phyloP scores from a whole-genome alignment of 2,329 filamentous ascomycete species.

The Pyrenochaeta sp. region DNA sequence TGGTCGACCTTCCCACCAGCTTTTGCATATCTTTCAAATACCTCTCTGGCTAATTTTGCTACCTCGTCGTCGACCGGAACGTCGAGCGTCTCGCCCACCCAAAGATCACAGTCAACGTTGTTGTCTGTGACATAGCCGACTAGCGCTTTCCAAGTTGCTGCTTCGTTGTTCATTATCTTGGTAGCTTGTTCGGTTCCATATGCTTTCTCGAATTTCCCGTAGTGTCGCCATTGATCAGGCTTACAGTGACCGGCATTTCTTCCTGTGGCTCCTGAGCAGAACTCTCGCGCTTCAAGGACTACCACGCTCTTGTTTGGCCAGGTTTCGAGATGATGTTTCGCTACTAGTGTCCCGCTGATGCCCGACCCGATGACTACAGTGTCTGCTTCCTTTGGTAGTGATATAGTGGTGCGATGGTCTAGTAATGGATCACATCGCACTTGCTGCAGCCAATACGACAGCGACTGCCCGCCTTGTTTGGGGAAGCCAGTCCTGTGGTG shows the following conservation, averaged over 20 bases:
- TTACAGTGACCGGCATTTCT: slow-evolving; percentile 41
- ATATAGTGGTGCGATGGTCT: slow-evolving; percentile 39
- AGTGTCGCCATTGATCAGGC: slow-evolving; percentile 38
- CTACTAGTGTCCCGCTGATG: slow-evolving; percentile 30
- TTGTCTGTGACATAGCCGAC: slow-evolving; percentile 29
- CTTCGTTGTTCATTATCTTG: slow-evolving; percentile 38
- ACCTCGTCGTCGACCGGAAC: slow-evolving; percentile 36
- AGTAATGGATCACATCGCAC: slow-evolving; percentile 36
- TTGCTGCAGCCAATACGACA: slow-evolving; percentile 40
- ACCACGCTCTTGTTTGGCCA: slow-evolving; percentile 28
- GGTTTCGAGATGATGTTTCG: slow-evolving; percentile 31
- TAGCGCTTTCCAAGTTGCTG: slow-evolving; percentile 32
- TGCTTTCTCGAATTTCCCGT: slow-evolving; percentile 35
- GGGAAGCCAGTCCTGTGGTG: slow-evolving; percentile 28
- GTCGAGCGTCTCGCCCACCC: slow-evolving; percentile 38
- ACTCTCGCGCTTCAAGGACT: slow-evolving; percentile 39
- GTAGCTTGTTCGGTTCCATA: slow-evolving; percentile 36
- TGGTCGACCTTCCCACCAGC: slow-evolving; percentile 34
- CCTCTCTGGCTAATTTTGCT: slow-evolving; percentile 25
- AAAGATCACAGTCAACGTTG: slow-evolving; percentile 39
- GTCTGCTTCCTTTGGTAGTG: slow-evolving; percentile 39
- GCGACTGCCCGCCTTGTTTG: slow-evolving; percentile 34
- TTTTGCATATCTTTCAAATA: slow-evolving; percentile 28
- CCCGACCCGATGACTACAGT: slow-evolving; percentile 49
- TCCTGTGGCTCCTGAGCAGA: slow-evolving; percentile 41